Conservation (phyloP, 106 monocot species). For the Allium cepa region DNA sequence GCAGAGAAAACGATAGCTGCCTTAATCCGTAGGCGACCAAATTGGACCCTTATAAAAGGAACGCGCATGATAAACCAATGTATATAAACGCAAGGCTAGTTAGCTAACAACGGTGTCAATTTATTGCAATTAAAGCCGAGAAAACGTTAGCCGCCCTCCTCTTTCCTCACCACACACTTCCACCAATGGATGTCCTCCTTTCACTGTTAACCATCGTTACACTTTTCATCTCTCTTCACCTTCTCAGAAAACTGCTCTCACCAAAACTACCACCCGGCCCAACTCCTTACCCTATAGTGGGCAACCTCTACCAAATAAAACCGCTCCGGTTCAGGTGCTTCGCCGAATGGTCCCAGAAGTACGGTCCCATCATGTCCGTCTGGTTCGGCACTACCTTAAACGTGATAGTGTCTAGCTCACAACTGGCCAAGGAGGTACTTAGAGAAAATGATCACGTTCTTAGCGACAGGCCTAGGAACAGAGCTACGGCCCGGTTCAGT, state of each 20-base stretch:
- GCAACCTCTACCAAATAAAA: slow-evolving; percentile 74
- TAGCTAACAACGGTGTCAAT: too few relatives aligned
- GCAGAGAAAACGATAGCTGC: too few relatives aligned
- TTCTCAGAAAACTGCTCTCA: slow-evolving; percentile 12
- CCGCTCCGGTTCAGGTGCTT: slow-evolving; percentile 79
- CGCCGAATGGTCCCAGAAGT: slow-evolving; percentile 63
- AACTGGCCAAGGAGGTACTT: slow-evolving; percentile 74
- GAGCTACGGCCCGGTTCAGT: slow-evolving; percentile 63
- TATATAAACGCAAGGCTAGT: too few relatives aligned
- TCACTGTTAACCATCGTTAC: too few relatives aligned
- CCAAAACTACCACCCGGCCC: slow-evolving; percentile 60
- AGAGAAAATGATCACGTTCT: slow-evolving; percentile 74
- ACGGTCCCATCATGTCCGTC: slow-evolving; percentile 83
- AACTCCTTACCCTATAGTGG: slow-evolving; percentile 59
- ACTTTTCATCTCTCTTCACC: too few relatives aligned
- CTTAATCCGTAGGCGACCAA: too few relatives aligned
- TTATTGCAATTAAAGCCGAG: too few relatives aligned
- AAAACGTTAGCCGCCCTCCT: too few relatives aligned
- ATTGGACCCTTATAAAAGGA: too few relatives aligned
- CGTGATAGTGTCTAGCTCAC: slow-evolving; percentile 61
- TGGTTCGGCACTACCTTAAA: slow-evolving; percentile 80
- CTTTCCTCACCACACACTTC: too few relatives aligned
- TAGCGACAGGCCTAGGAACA: slow-evolving; percentile 57
- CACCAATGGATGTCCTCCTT: too few relatives aligned
- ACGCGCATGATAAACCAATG: too few relatives aligned